Base-by-base conservation (phyloP, 495 filamentous ascomycete genomes). In the Hyaloscypha bicolor region DNA sequence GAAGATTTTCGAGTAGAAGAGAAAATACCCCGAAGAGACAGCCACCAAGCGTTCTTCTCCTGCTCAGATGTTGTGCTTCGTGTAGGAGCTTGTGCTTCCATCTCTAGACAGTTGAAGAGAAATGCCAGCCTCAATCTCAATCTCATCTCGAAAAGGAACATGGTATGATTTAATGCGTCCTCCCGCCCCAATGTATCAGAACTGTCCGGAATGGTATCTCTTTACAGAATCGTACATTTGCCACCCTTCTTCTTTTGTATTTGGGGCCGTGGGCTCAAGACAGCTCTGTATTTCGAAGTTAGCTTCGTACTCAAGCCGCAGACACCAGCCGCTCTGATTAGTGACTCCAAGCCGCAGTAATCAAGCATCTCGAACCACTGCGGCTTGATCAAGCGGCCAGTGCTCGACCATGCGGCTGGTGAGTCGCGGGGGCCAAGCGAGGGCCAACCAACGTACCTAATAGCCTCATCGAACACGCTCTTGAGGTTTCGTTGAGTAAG, bases 381-480 rank as follows among this genome's bases (percentile, higher is more conserved):
- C 25, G 25, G 25, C 25, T 25, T 25, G 25, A 25, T 2, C 25
- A 25, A 25, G 25, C 25, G 25, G 25, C 25, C 25, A 25, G 25
- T 25, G 25, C 25, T 53, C 19, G 51, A 6, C 19, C 16, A 21
- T 25, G 51, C 51, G 51, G 51, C 16, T 53, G 35, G 35, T 37
- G 35, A 37, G 8, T 12, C 25, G 25, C 25, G 25, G 25, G 25
- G 25, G 25, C 3, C 35, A 12, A 12, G 12, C 35, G 12, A 37
- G 35, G 35, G 35, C 25, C 25, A 25, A 63, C 63, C 63, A 21
- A 77, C 79, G 65, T 74, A 97, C 94, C 93, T 86, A 75, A 99
- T 99, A 45, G 95, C 95, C 75, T 97, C 93, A 72, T 99, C 95
- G 75, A 99, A 99, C 57, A 99, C 96, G 63, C 92, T 94, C 87